Base-by-base conservation (phyloP, 352 stramenopile species). In the Pythium sukuiense region DNA sequence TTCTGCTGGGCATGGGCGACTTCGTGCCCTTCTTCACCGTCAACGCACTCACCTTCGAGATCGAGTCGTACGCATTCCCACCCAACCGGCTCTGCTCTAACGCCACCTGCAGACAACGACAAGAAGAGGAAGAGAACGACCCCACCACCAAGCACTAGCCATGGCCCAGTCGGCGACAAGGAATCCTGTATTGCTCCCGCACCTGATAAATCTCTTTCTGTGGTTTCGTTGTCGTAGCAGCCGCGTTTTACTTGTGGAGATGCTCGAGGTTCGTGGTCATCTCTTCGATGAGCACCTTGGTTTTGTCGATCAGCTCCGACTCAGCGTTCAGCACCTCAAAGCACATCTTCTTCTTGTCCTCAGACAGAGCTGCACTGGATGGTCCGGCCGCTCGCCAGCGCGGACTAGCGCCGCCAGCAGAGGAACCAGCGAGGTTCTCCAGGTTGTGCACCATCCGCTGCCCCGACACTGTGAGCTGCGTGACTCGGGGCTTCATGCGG, bases 281-380 rank as follows among this genome's bases (percentile, higher is more conserved):
- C 45, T 93, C 84, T 35, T 88, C 72, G 18, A 95, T 71, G 58
- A 92, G 56, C 46, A 77, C 70, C 67, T 90, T 91, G 49, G 84
- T 79, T 60, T 93, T 80, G 53, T 92, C 86, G 50, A 95, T 92
- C 37, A 95, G 64, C 71, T 95, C 81, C 58, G 81, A 90, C 70
- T 95, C 86, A 20, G 86, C 86, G 26, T 77, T 74, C 61, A 95
- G 73, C 33, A 95, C 86, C 46, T 95, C 83, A 61, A 81, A 89
- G 69, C 83, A 91, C 77, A 95, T 95, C 52, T 83, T 79, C 67
- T 90, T 88, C 74, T 90, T 92, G 11, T 92, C 86, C 11, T 81
- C 79, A 9, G 86, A 87, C 8, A 91, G 66, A 37, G 43, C 57
- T 6, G 55, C 2, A 54, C 27, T 68, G 3, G 18, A 27, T 26